A percentile compares a stretch with the other conserved stretches of the same genome.
Conservation (phyloP, 768 basidiomycete genomes). For the Exidia glandulosa region DNA sequence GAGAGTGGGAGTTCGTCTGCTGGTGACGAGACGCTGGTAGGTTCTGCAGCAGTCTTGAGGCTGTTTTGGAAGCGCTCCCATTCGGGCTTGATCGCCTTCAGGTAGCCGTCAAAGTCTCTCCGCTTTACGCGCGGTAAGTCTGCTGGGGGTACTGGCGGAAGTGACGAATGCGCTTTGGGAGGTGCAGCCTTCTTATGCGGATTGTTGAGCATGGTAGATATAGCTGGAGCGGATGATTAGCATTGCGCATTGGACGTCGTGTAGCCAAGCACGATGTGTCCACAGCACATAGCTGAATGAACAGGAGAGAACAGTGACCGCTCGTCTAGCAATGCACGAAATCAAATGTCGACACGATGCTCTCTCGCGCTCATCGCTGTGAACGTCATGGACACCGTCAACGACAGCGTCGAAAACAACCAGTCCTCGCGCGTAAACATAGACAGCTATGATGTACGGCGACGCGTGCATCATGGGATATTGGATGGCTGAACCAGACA, state of each 20-base stretch:
- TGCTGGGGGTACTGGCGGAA: conserved; percentile 61
- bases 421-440: no score
- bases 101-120: conserved; percentile 78
- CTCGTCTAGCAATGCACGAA: no score
- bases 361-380: no score
- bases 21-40: background rate
- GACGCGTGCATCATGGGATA: no score
- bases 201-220: conserved; percentile 87
- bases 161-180: conserved; percentile 73
- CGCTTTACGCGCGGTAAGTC: conserved; percentile 70
- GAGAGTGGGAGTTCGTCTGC: background rate
- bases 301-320: conserved; percentile 1
- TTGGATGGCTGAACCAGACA: conserved; percentile 3
- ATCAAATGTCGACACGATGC: background rate
- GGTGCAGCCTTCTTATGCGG: conserved; percentile 78
- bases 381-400: no score
- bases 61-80: conserved; percentile 63
- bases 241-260: background rate
- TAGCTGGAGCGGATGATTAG: conserved; percentile 39
- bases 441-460: no score
- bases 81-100: conserved; percentile 57
- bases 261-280: no score
- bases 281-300: no score
- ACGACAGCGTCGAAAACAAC: no score
- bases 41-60: background rate